These are phyloP conservation scores for Chrysosporium queenslandicum DNA, from an alignment of 2,329 filamentous ascomycete genomes.

Conservation along the genomic window DNA sequence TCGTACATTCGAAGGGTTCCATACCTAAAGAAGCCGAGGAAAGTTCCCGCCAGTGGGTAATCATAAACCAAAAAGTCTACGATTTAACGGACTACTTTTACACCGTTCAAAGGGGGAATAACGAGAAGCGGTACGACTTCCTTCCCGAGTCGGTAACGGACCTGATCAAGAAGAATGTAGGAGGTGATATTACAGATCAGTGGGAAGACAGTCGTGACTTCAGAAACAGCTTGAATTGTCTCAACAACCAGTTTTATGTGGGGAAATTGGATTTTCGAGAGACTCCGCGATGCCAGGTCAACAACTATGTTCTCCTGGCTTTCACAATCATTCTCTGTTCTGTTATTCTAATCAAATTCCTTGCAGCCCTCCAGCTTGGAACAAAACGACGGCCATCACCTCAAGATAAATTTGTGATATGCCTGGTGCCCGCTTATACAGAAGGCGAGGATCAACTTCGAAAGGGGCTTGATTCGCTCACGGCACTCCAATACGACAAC, in stretches of 20 bases:
- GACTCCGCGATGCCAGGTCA: slow-evolving; percentile 64
- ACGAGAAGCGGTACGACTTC: slow-evolving; percentile 55
- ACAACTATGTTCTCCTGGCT: slow-evolving; percentile 79
- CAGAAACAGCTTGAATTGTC: slow-evolving; percentile 62
- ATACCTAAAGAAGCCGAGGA: slow-evolving; percentile 58
- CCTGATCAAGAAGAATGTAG: slow-evolving; percentile 63
- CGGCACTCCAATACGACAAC: slow-evolving; percentile 92
- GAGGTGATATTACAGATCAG: slow-evolving; percentile 61
- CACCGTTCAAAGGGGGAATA: slow-evolving; percentile 53
- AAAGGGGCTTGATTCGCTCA: slow-evolving; percentile 87
- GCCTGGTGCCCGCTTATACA: slow-evolving; percentile 93
- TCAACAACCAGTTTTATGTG: slow-evolving; percentile 72
- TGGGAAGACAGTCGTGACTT: slow-evolving; percentile 49
- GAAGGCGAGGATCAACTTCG: slow-evolving; percentile 92
- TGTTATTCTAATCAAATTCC: slow-evolving; percentile 78
- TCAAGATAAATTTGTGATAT: slow-evolving; percentile 98
- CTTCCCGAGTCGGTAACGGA: slow-evolving; percentile 58
- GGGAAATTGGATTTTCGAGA: slow-evolving; percentile 79
- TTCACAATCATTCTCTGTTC: slow-evolving; percentile 75
- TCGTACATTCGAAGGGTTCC: slow-evolving; percentile 57
- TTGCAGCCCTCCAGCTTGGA: slow-evolving; percentile 85
- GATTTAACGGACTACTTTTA: slow-evolving; percentile 89
- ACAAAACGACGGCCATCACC: slow-evolving; percentile 79
- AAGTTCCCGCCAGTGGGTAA: slow-evolving; percentile 65
- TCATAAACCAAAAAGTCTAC: slow-evolving; percentile 65